A percentile compares a stretch with the other conserved stretches of the same genome.
Conservation (phyloP, 2,329 filamentous ascomycete species). For the Metarhizium brunneum region DNA sequence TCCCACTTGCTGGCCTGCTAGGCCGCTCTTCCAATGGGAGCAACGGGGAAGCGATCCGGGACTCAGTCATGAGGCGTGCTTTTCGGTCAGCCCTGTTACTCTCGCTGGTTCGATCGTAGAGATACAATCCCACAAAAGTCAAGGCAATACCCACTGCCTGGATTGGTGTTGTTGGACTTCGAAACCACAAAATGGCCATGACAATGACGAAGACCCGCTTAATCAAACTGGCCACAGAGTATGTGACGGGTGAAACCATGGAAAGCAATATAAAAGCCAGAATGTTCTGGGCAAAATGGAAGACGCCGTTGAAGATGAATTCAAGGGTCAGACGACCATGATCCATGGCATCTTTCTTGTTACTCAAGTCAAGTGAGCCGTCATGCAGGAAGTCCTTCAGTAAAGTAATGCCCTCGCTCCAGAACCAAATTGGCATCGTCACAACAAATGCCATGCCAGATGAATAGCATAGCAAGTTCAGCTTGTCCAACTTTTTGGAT, state of each 20-base stretch:
- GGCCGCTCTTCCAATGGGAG: slow-evolving; percentile 53
- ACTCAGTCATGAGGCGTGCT: slow-evolving; percentile 53
- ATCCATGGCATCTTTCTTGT: slow-evolving; percentile 58
- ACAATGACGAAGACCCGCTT: slow-evolving; percentile 97
- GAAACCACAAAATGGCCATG: slow-evolving; percentile 93
- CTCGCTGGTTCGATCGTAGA: slow-evolving; percentile 89
- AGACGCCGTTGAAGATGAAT: slow-evolving; percentile 93
- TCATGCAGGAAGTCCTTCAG: slow-evolving; percentile 71
- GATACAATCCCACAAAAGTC: slow-evolving; percentile 85
- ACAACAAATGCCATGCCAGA: slow-evolving; percentile 84
- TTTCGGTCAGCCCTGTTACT: slow-evolving; percentile 80
- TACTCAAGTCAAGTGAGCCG: slow-evolving; percentile 58
- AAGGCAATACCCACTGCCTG: slow-evolving; percentile 80
- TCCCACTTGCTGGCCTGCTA: not conserved
- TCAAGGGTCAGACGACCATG: slow-evolving; percentile 70
- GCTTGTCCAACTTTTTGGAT: slow-evolving; percentile 82
- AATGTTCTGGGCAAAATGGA: slow-evolving; percentile 95
- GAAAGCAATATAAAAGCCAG: slow-evolving; percentile 87
- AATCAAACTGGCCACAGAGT: slow-evolving; percentile 90
- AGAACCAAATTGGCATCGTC: slow-evolving; percentile 86
- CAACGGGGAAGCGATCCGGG: slow-evolving; percentile 35
- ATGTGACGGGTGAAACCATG: slow-evolving; percentile 91
- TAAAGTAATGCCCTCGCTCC: slow-evolving; percentile 74
- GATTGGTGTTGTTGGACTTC: slow-evolving; percentile 72
- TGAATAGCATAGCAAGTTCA: slow-evolving; percentile 96